phyloP scores from a whole-genome alignment of 805 yeast species.

The Saccharomycopsis sp. region DNA sequence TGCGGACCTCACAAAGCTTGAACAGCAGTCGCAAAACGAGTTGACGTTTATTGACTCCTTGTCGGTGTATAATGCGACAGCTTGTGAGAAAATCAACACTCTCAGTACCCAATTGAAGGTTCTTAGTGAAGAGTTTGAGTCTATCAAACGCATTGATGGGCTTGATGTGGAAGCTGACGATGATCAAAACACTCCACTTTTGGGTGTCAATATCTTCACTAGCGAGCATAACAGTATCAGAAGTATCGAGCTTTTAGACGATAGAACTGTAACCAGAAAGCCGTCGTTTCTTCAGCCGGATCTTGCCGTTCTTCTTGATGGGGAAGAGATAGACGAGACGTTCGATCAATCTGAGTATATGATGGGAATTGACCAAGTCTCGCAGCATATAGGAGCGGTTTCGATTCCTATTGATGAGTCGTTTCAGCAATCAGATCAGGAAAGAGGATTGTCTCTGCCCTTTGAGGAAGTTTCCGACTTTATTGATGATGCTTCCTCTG shows the following conservation, averaged over 20 bases:
- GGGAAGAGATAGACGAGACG: neutral
- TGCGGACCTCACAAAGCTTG: neutral
- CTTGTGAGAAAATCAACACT: constrained; percentile 1
- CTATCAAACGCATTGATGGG: neutral
- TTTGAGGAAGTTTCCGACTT: neutral
- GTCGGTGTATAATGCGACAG: neutral
- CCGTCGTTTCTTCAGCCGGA: neutral
- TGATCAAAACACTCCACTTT: neutral
- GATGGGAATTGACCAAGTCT: too few species aligned
- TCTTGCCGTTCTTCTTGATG: neutral
- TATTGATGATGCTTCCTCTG: neutral
- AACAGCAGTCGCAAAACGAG: constrained; percentile 8
- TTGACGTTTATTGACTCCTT: constrained; percentile 2
- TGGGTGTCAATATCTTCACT: neutral
- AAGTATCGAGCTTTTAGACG: neutral
- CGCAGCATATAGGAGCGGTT: too few species aligned
- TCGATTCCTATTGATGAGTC: too few species aligned
- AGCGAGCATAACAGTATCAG: neutral
- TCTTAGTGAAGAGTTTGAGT: constrained; percentile 4
- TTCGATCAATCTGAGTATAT: too few species aligned
- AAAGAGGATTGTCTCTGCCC: too few species aligned
- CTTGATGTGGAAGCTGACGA: neutral
- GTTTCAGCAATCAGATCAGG: too few species aligned
- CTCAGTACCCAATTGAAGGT: constrained; percentile 5
- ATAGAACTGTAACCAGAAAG: neutral